Base-by-base conservation (phyloP, 2,329 filamentous ascomycete species). In the Orbilia javanica region DNA sequence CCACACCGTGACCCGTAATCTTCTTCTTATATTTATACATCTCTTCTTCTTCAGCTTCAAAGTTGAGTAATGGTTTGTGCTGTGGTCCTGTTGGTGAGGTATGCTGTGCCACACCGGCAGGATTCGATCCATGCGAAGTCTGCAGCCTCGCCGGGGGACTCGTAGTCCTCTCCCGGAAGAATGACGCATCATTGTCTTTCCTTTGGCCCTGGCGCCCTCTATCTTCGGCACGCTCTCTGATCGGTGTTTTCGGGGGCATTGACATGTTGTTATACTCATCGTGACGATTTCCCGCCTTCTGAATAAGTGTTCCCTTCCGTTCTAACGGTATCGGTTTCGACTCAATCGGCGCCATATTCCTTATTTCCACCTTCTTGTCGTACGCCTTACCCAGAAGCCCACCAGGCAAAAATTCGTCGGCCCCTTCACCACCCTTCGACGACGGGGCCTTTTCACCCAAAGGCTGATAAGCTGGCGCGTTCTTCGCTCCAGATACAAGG, bases 1-100 rank as follows among this genome's bases (percentile, higher is more conserved):
- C 73, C 11, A 77, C 66, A 10, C 73, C 73, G 39, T 77, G 73
- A 10, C 73, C 73, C 8, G 73, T 71, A n/a, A 71, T 77, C 52
- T 71, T 77, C 62, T 77, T 77, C 66, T 70, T 77, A 46, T 62
- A 65, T 22, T 34, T 70, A 27, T 67, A 77, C 39, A 36, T 55
- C 20, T 77, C 73, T 18, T 77, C 73, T 11, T 77, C 73, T 6
- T 77, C 73, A 5, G 36, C 46, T 5, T 62, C 73, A 44, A 77
- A 77, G 52, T 53, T 67, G 5, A 77, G 66, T 25, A 77, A 44
- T 1, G 73, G 66, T 31, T 71, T 77, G 1, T 67, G 66, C 39
- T 74, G 70, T 10, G 36, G 22, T 8, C 65, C 65, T 11, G 55
- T 39, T 11, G 73, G 73, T n/a, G 73, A 77, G 5, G 39, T 70